Base-by-base conservation (phyloP, 1,284 basidiomycete species). In the Apiotrichum siamense region DNA sequence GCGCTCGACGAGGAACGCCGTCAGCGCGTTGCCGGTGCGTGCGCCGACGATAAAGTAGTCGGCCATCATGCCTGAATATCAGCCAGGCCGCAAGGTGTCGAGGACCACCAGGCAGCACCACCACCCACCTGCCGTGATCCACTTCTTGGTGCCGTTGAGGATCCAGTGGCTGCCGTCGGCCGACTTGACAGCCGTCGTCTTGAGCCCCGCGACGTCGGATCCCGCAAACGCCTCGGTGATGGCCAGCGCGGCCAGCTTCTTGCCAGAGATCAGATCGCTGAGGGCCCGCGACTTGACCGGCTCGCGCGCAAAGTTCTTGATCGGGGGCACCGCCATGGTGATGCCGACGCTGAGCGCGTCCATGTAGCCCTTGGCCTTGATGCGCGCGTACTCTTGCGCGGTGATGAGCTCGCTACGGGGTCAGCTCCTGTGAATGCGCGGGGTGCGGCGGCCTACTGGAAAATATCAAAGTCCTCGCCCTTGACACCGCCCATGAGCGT, bases 51-150 rank as follows among this genome's bases (percentile, higher is more conserved):
- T 70, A 49, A 73, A 73, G 64, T 73, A 75, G 50, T 73, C 70
- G 35, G 71, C 68, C 51, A 71, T 69, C 70, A 74, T 76, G 43
- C 87, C 89, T n/a, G n/a, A n/a, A n/a, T n/a, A n/a, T n/a, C n/a
- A n/a, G n/a, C n/a, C n/a, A n/a, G n/a, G n/a, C n/a, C n/a, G n/a
- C n/a, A n/a, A n/a, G n/a, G n/a, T n/a, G n/a, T n/a, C n/a, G n/a
- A n/a, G n/a, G n/a, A n/a, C n/a, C n/a, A n/a, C n/a, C n/a, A n/a
- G n/a, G n/a, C n/a, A n/a, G n/a, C n/a, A n/a, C n/a, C n/a, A n/a
- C n/a, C n/a, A n/a, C n/a, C n/a, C n/a, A n/a, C n/a, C n/a, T 62
- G 92, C 96, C 40, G 92, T 93, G 65, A 97, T 97, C 92, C 92
- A 96, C 61, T 77, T 77, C 74, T 94, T 93, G 7, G 87, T 90